Conservation (phyloP, 352 stramenopile species). For the Phytophthora constricta region DNA sequence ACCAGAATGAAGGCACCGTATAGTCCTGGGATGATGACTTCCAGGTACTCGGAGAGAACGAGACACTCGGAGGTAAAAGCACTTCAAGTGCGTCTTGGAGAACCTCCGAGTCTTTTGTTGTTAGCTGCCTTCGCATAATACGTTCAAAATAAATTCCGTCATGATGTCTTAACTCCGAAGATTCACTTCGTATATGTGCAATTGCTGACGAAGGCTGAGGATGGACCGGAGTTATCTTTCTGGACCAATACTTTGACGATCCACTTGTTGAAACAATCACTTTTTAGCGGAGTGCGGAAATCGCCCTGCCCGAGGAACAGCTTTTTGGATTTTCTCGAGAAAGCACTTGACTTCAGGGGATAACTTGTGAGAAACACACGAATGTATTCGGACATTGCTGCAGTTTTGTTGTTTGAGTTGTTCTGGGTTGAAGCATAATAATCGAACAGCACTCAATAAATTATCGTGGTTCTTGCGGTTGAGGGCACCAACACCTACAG, state of each 20-base stretch:
- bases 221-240: no score
- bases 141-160: no score
- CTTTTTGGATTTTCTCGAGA: neutral
- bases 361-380: neutral
- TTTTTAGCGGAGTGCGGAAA: no score
- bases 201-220: no score
- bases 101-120: neutral
- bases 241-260: no score
- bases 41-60: conserved; percentile 29
- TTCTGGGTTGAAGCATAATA: neutral
- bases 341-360: neutral
- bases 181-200: no score
- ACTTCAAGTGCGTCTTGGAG: conserved; percentile 3
- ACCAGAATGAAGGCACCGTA: conserved; percentile 14
- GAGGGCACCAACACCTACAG: no score
- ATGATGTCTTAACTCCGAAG: no score
- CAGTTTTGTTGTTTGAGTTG: neutral
- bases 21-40: conserved; percentile 27
- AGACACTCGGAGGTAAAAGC: conserved; percentile 29
- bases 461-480: no score
- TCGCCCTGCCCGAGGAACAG: neutral
- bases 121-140: neutral
- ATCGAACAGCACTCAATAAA: neutral
- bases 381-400: neutral
- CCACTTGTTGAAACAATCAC: no score